Conservation (phyloP, 2,329 filamentous ascomycete species). For the Trichoderma brevicompactum region DNA sequence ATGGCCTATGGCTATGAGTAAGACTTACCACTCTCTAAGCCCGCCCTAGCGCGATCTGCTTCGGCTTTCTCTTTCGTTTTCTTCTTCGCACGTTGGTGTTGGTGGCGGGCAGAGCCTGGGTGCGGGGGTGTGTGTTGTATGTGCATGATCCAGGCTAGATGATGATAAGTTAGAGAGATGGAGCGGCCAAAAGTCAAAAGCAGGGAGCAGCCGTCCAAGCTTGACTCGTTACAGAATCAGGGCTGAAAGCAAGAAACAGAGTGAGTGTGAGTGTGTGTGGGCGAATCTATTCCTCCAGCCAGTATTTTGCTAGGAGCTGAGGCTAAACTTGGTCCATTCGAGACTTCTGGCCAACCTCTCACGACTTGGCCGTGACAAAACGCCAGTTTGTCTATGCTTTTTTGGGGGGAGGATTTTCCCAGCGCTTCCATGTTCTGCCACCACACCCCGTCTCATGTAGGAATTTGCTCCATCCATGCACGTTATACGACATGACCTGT, state of each 20-base stretch:
- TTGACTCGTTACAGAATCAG: neutral
- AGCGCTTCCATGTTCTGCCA: no score
- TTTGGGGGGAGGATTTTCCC: no score
- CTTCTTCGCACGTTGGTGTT: slow-evolving; percentile 15
- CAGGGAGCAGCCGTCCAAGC: no score
- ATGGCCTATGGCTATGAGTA: neutral
- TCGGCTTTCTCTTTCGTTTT: neutral
- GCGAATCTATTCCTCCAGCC: no score
- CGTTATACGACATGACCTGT: no score
- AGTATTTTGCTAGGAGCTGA: neutral
- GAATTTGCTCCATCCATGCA: no score
- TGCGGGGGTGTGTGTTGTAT: neutral
- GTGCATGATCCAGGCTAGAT: neutral
- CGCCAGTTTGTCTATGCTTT: no score
- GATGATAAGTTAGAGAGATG: neutral
- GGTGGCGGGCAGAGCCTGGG: slow-evolving; percentile 9
- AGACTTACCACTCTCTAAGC: neutral
- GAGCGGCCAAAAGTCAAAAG: neutral
- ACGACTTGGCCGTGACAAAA: no score
- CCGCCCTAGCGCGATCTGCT: neutral
- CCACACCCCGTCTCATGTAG: no score
- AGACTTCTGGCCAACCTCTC: neutral
- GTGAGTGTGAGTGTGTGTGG: no score
- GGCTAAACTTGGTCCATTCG: neutral
- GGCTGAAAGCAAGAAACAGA: neutral